phyloP scores from a whole-genome alignment of 768 basidiomycete species.

The Leucocoprinus sp. region DNA sequence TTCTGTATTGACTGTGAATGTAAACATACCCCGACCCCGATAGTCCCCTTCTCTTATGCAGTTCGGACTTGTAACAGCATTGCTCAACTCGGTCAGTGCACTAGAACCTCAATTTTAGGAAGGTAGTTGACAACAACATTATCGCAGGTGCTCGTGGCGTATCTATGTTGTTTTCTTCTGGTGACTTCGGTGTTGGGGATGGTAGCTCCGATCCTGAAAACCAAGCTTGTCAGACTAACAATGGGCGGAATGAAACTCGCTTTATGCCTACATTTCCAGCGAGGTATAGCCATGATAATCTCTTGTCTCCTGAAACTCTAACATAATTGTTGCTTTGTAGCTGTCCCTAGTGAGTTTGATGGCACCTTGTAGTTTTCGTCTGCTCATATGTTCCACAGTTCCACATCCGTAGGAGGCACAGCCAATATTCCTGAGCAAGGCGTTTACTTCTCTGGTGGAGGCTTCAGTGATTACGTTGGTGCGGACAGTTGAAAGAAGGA shows the following conservation, averaged over 20 bases:
- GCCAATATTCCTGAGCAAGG: slow-evolving; percentile 49
- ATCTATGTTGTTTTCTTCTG: slow-evolving; percentile 56
- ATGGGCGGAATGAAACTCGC: slow-evolving; percentile 41
- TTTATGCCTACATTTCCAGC: slow-evolving; percentile 62
- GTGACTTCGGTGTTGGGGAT: slow-evolving; percentile 66
- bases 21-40: neutral
- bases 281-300: slow-evolving; percentile 26
- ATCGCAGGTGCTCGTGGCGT: slow-evolving; percentile 52
- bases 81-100: slow-evolving; percentile 49
- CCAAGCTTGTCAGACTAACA: slow-evolving; percentile 50
- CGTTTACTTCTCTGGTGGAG: slow-evolving; percentile 60
- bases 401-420: slow-evolving; percentile 69
- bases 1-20: neutral
- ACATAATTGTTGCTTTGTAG: slow-evolving; percentile 13
- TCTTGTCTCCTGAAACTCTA: neutral
- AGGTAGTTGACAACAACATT: neutral
- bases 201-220: slow-evolving; percentile 42
- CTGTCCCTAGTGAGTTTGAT: slow-evolving; percentile 40
- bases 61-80: slow-evolving; percentile 50
- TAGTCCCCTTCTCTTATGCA: slow-evolving; percentile 54
- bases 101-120: neutral
- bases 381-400: slow-evolving; percentile 30
- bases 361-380: neutral
- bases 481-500: neutral
- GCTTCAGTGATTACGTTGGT: slow-evolving; percentile 63